Base-by-base conservation (phyloP, 2,329 filamentous ascomycete genomes). In the Alternaria triticina region DNA sequence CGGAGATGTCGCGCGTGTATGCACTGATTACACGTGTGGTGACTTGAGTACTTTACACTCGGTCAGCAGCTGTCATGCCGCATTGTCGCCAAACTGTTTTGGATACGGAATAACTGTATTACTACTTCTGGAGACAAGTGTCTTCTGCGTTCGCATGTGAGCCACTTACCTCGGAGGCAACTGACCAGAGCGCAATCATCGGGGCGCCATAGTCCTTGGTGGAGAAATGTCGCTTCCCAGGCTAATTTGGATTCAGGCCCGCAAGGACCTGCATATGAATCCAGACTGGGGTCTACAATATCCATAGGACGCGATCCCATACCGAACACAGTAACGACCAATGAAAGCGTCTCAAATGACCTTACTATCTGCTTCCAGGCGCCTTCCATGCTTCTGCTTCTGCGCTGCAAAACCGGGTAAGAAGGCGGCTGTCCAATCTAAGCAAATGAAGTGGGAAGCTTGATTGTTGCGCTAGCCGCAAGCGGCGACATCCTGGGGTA, bases 211-310 rank as follows among this genome's bases (percentile, higher is more conserved):
- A 36, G 13, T 59, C 30, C 44, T 62, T 51, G 57, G 60, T 62
- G 60, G 60, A 43, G 58, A 55, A 62, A 55, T 44, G 40, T 27
- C 11, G 30, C 43, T 17, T 23, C 40, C 63, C 58, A 57, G 64
- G 59, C 65, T 74, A 69, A 76, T 77, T 52, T 76, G 69, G 69
- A 61, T 64, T 55, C 65, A 72, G 74, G 70, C 58, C 73, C 69
- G 74, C 47, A 59, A 61, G 74, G 69, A 74, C 69, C 72, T 73
- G 68, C 70, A 75, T 68, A 67, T 67, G 61, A 68, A 70, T 60
- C 64, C 66, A 13, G 51, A 70, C 69, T 61, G 64, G 68, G 67
- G 58, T 52, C 43, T 23, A 54, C 33, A 68, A 68, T 66, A 62
- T 66, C 47, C 25, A 28, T 63, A 61, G 51, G 54, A 47, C 56